Percentiles rank a stretch among this genome's conserved stretches.
Conservation (phyloP, 2,329 filamentous ascomycete species). For the Aspergillus quadricinctus region DNA sequence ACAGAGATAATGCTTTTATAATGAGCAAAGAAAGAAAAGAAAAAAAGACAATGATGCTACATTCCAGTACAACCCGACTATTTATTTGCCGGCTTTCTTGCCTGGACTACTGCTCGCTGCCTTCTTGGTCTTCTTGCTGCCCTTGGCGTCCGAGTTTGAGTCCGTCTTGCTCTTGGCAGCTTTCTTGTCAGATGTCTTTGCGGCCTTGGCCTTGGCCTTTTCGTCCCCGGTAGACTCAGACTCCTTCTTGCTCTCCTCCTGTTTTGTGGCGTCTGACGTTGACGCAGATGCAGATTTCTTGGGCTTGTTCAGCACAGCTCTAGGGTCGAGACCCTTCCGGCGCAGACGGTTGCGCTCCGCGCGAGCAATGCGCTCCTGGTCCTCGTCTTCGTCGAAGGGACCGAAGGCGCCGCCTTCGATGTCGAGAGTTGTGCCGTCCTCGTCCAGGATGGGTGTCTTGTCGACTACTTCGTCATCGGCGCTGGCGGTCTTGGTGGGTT, state of each 20-base stretch:
- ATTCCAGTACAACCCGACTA: conserved; percentile 17
- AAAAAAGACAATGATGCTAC: conserved; percentile 16
- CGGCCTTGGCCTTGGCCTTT: conserved; percentile 1
- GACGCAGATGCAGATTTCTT: conserved; percentile 24
- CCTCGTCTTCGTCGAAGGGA: conserved; percentile 70
- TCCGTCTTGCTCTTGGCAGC: conserved; percentile 9
- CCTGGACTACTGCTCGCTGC: conserved; percentile 11
- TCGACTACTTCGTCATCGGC: conserved; percentile 54
- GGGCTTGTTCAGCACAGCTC: conserved; percentile 46
- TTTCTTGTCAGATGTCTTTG: conserved; percentile 19
- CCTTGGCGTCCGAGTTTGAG: background rate
- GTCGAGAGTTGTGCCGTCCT: conserved; percentile 26
- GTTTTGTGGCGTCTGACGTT: conserved; percentile 6
- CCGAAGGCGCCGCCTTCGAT: conserved; percentile 57
- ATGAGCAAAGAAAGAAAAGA: background rate
- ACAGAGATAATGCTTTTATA: conserved; percentile 13
- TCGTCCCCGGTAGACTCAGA: conserved; percentile 20
- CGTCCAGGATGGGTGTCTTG: conserved; percentile 61
- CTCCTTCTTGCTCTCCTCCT: conserved; percentile 15
- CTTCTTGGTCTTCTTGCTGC: conserved; percentile 15
- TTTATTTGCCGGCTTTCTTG: conserved; percentile 32
- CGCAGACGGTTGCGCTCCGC: conserved; percentile 71
- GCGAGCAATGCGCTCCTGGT: conserved; percentile 65
- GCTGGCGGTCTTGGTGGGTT: conserved; percentile 15
- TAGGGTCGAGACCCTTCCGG: conserved; percentile 69